Percentiles rank a stretch among this genome's conserved stretches.
Evolutionary conservation across 192 early-diverging fungal species (phyloP).

Genomic region (Backusella luteola): DNA sequence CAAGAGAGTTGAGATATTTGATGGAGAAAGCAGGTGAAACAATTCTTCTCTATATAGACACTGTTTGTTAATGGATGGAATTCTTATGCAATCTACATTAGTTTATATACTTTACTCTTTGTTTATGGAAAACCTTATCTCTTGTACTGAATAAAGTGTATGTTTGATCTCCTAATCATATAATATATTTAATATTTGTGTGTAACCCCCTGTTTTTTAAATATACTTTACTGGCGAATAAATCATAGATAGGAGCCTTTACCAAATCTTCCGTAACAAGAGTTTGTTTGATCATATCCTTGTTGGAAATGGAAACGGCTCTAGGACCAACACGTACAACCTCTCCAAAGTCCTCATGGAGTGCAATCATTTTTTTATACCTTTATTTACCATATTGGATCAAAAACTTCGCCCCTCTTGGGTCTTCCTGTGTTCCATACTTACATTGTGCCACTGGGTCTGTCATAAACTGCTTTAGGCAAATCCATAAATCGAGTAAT

Average conservation of each 20-base stretch:
- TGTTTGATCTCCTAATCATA: background rate
- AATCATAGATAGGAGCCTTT: constrained; percentile 4
- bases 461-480: constrained; percentile 1
- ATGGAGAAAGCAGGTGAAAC: constrained; percentile 52
- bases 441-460: constrained; percentile 20
- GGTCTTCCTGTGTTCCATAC: no score
- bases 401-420: no score
- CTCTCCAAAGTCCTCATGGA: constrained; percentile 40
- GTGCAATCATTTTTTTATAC: constrained; percentile 1
- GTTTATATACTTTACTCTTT: constrained; percentile 14
- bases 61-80: background rate
- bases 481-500: constrained; percentile 16
- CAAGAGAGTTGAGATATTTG: constrained; percentile 46
- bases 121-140: constrained; percentile 41
- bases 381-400: background rate
- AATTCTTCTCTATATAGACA: constrained; percentile 40
- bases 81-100: background rate
- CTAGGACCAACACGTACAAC: constrained; percentile 38
- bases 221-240: constrained; percentile 5
- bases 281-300: constrained; percentile 41
- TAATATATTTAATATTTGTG: background rate
- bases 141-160: constrained; percentile 33
- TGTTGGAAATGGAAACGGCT: constrained; percentile 37
- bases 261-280: constrained; percentile 22
- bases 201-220: background rate